Evolutionary conservation across 2,329 filamentous ascomycete species (phyloP).

Genomic region (Colletotrichum simmondsii): DNA sequence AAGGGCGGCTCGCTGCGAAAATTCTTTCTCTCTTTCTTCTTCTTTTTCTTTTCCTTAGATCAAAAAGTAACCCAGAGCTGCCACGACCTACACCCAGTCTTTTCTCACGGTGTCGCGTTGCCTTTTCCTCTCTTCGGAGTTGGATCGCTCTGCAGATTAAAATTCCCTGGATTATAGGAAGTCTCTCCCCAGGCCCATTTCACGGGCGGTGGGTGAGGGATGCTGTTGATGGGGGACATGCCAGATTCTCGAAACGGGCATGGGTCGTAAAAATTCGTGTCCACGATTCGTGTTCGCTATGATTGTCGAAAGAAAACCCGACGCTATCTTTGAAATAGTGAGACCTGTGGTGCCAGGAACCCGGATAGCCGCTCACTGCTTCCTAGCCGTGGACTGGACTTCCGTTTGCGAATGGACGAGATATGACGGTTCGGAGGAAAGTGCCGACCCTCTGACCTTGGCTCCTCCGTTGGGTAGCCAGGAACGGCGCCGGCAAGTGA

Average conservation of each 20-base stretch:
- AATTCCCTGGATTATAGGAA: constrained; percentile 71
- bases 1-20: constrained; percentile 37
- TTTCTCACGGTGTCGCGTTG: constrained; percentile 69
- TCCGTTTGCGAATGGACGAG: background rate
- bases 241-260: constrained; percentile 29
- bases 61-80: constrained; percentile 72
- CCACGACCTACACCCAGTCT: constrained; percentile 71
- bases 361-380: background rate
- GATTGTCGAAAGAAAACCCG: background rate
- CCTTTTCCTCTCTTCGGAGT: constrained; percentile 61
- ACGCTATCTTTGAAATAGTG: background rate
- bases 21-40: constrained; percentile 48
- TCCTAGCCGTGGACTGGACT: background rate
- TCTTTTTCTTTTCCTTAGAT: constrained; percentile 61
- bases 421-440: background rate
- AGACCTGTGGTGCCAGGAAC: background rate
- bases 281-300: background rate
- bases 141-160: constrained; percentile 68
- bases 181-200: constrained; percentile 59
- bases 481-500: background rate
- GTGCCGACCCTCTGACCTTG: background rate
- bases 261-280: background rate
- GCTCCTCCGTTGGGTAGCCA: background rate
- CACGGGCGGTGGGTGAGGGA: constrained; percentile 61
- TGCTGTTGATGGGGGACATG: constrained; percentile 72